These are phyloP conservation scores for Ilex asprella DNA, from an alignment of 257 asterid genomes.

Conservation along the genomic window DNA sequence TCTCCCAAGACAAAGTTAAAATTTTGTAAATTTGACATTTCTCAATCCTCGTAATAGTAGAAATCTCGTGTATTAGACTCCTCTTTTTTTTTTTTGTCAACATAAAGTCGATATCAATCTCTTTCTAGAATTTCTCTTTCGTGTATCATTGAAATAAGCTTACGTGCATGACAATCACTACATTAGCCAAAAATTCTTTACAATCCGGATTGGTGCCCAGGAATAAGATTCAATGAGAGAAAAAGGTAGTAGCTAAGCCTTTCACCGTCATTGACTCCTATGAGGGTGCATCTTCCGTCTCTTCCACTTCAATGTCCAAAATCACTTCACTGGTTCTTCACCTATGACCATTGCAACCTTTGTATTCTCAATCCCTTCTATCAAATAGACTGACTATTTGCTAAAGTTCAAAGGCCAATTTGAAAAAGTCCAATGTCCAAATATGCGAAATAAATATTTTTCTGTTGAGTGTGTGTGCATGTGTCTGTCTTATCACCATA, in stretches of 20 bases:
- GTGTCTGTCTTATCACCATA: slow-evolving; percentile 34
- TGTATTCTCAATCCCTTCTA: slow-evolving; percentile 35
- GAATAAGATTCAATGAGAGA: slow-evolving; percentile 39
- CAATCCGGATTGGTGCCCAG: slow-evolving; percentile 33
- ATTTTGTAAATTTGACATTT: too few relatives aligned
- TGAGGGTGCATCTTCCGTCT: slow-evolving; percentile 46
- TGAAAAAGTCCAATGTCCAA: too few relatives aligned
- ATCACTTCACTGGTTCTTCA: slow-evolving; percentile 47
- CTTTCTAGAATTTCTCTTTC: slow-evolving; percentile 52
- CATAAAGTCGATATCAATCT: slow-evolving; percentile 59
- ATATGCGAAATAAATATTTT: slow-evolving; percentile 16
- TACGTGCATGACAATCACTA: slow-evolving; percentile 50
- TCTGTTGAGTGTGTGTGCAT: slow-evolving; percentile 33
- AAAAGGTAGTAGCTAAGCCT: slow-evolving; percentile 55
- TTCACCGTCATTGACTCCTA: slow-evolving; percentile 38
- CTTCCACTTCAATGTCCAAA: slow-evolving; percentile 70
- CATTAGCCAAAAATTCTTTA: slow-evolving; percentile 61
- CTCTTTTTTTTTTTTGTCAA: slow-evolving; percentile 16
- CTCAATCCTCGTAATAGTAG: too few relatives aligned
- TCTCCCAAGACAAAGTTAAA: too few relatives aligned
- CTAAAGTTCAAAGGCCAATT: too few relatives aligned
- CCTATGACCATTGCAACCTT: slow-evolving; percentile 42
- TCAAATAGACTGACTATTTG: too few relatives aligned
- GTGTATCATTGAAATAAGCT: slow-evolving; percentile 41
- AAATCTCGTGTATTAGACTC: too few relatives aligned